Percentiles rank a stretch among this genome's conserved stretches.
Conservation (phyloP, 345 rosid genomes). For the Hibiscus syriacus region DNA sequence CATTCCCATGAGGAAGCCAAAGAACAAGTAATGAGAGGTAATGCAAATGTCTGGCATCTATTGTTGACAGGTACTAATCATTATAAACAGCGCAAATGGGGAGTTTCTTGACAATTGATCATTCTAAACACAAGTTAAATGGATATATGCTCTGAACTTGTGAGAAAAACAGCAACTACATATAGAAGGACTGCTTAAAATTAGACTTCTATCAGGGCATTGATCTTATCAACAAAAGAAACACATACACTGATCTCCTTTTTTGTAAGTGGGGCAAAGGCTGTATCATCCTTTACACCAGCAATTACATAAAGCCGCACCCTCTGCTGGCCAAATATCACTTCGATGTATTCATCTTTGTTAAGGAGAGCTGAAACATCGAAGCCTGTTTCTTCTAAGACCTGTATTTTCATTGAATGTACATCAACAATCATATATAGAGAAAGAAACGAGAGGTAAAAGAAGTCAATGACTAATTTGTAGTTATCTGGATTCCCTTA, state of each 20-base stretch:
- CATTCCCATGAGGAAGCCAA: background rate
- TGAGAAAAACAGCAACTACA: background rate
- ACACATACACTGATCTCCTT: constrained; percentile 97
- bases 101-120: background rate
- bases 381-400: constrained; percentile 91
- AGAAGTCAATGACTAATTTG: background rate
- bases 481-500: background rate
- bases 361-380: constrained; percentile 76
- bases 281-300: constrained; percentile 82
- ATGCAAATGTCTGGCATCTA: background rate
- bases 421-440: background rate
- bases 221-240: background rate
- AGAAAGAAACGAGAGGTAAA: background rate
- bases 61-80: background rate
- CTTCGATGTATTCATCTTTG: constrained; percentile 76
- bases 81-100: background rate
- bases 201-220: background rate
- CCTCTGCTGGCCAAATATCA: constrained; percentile 87
- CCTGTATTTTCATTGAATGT: constrained; percentile 37
- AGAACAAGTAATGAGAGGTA: background rate
- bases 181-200: background rate
- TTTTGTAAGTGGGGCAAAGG: constrained; percentile 91
- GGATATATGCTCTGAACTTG: background rate
- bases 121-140: background rate
- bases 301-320: constrained; percentile 85